phyloP scores from a whole-genome alignment of 371 early-diverging fungal genomes.

The Zychaea mexicana region DNA sequence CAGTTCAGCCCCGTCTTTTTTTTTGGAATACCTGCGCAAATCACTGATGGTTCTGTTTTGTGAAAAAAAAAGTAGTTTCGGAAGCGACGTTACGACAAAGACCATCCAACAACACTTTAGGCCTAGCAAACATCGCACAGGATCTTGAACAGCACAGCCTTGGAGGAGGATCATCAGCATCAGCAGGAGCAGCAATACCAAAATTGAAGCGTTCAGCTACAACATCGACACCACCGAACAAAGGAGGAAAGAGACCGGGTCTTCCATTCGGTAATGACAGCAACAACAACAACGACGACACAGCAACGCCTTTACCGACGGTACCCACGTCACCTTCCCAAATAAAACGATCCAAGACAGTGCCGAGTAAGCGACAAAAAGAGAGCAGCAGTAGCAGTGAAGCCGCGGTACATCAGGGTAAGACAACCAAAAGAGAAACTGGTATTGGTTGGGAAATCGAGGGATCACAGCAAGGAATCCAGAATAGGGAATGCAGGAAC shows the following conservation, averaged over 20 bases:
- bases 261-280: neutral
- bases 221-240: slow-evolving; percentile 3
- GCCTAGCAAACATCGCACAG: neutral
- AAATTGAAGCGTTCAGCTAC: slow-evolving; percentile 3
- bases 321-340: neutral
- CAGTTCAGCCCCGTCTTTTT: neutral
- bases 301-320: neutral
- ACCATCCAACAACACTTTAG: neutral
- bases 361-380: slow-evolving; percentile 23
- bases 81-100: neutral
- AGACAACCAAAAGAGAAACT: neutral
- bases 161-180: slow-evolving; percentile 6
- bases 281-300: too few species aligned
- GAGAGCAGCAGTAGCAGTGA: slow-evolving; percentile 6
- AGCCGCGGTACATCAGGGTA: neutral
- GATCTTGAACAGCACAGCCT: neutral
- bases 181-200: too few species aligned
- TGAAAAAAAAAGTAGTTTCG: neutral
- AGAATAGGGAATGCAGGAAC: too few species aligned
- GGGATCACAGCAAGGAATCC: too few species aligned
- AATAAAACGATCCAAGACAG: slow-evolving; percentile 20
- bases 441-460: neutral
- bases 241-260: neutral
- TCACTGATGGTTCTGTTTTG: too few species aligned
- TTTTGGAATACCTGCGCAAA: neutral